phyloP scores from a whole-genome alignment of 2,329 filamentous ascomycete species.

The Teratosphaeria destructans region DNA sequence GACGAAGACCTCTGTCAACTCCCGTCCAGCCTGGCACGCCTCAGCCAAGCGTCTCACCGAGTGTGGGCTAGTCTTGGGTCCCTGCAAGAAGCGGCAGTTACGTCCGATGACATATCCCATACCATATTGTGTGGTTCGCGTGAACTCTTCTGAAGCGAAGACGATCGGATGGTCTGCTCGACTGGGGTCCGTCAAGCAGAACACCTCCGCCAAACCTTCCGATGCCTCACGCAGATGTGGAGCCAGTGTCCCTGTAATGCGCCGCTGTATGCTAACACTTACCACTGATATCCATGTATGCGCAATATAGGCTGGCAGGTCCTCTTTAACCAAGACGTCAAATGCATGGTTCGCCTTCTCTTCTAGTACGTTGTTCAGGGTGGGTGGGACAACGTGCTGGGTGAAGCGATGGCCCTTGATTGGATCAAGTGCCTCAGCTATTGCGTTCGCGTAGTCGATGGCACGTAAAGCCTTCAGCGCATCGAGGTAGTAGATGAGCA shows the following conservation, averaged over 20 bases:
- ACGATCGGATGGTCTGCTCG: constrained; percentile 65
- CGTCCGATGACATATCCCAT: constrained; percentile 62
- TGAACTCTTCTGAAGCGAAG: constrained; percentile 68
- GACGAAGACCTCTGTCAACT: constrained; percentile 63
- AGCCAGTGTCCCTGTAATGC: constrained; percentile 58
- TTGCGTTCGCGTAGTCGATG: constrained; percentile 60
- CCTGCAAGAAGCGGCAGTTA: constrained; percentile 71
- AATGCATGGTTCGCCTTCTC: constrained; percentile 57
- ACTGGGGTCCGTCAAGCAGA: constrained; percentile 66
- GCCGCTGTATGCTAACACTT: constrained; percentile 56
- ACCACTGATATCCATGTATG: constrained; percentile 59
- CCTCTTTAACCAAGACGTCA: constrained; percentile 52
- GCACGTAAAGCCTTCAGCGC: constrained; percentile 60
- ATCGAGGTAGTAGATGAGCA: constrained; percentile 63
- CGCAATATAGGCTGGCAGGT: constrained; percentile 62
- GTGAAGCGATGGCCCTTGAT: constrained; percentile 49
- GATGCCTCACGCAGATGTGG: constrained; percentile 56
- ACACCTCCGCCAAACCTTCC: constrained; percentile 65
- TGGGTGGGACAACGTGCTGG: constrained; percentile 38
- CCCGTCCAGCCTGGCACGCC: constrained; percentile 51
- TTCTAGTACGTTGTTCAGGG: constrained; percentile 49
- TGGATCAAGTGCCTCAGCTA: constrained; percentile 50
- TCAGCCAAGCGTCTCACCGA: constrained; percentile 54
- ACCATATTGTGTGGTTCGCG: constrained; percentile 64
- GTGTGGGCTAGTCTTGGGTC: constrained; percentile 56